A percentile compares a stretch with the other conserved stretches of the same genome.
phyloP scores from a whole-genome alignment of 2,329 filamentous ascomycete genomes.

The Calcarisporium arbuscula region DNA sequence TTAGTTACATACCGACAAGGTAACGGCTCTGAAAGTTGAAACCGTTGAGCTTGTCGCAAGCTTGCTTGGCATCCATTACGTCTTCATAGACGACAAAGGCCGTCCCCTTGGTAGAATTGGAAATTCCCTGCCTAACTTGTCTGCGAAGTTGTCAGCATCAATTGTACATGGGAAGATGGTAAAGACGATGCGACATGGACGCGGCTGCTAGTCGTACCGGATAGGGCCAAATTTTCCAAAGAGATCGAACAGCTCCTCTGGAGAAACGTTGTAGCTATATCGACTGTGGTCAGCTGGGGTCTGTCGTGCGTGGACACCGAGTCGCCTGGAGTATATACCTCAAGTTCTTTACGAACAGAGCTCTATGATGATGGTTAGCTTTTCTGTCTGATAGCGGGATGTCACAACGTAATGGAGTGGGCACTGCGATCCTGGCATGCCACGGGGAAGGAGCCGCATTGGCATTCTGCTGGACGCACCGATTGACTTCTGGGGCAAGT shows the following conservation, averaged over 20 bases:
- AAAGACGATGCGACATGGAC: no score
- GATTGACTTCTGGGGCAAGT: slow-evolving; percentile 99
- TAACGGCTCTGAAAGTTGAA: slow-evolving; percentile 99
- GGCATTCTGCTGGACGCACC: no score
- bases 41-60: slow-evolving; percentile 98
- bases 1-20: slow-evolving; percentile 69
- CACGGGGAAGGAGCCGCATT: no score
- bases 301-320: not conserved
- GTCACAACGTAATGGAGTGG: no score
- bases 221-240: slow-evolving; percentile 97
- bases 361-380: slow-evolving; percentile 51
- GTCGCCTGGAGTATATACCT: slow-evolving; percentile 51
- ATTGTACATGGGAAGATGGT: no score
- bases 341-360: slow-evolving; percentile 99
- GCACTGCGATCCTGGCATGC: no score
- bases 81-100: slow-evolving; percentile 99
- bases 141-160: slow-evolving; percentile 51
- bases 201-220: slow-evolving; percentile 68
- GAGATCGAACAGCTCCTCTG: slow-evolving; percentile 96
- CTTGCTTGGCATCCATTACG: slow-evolving; percentile 97
- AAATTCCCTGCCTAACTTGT: slow-evolving; percentile 97
- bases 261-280: slow-evolving; percentile 91
- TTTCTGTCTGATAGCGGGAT: no score
- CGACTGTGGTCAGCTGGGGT: not conserved
- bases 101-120: slow-evolving; percentile 94